These are phyloP conservation scores for Scheffersomyces insectosa DNA, from an alignment of 1,139 yeast species.

Conservation along the genomic window DNA sequence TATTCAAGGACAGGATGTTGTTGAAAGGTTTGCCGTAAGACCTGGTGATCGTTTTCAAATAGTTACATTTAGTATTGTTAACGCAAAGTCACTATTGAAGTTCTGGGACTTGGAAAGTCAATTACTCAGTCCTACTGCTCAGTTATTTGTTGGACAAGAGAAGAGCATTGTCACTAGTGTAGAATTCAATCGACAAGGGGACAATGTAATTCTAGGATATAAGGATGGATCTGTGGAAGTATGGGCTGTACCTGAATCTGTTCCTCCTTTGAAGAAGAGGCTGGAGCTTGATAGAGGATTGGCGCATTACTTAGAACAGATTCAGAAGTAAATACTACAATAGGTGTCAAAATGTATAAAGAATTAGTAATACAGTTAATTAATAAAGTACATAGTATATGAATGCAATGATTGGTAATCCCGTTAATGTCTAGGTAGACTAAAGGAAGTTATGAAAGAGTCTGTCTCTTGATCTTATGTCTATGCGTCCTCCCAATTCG, in stretches of 20 bases:
- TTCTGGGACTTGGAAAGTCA: conserved; percentile 53
- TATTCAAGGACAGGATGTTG: too few relatives aligned
- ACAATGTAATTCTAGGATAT: conserved; percentile 24
- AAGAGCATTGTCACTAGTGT: conserved; percentile 16
- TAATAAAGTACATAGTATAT: conserved; percentile 18
- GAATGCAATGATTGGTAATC: neutral
- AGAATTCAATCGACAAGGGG: conserved; percentile 24
- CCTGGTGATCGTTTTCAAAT: conserved; percentile 32
- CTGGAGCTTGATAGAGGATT: conserved; percentile 10
- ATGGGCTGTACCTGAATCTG: conserved; percentile 20
- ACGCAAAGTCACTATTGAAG: conserved; percentile 35
- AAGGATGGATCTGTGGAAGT: conserved; percentile 24
- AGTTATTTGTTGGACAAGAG: conserved; percentile 16
- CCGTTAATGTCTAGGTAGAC: conserved; percentile 1
- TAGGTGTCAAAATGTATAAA: neutral
- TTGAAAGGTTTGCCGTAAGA: too few relatives aligned
- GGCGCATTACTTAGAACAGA: conserved; percentile 6
- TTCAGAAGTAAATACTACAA: neutral
- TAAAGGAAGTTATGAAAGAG: conserved; percentile 45
- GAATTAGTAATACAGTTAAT: conserved; percentile 1
- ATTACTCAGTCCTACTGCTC: conserved; percentile 38
- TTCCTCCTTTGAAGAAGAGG: conserved; percentile 11
- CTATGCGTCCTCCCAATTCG: conserved; percentile 60
- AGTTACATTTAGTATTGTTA: conserved; percentile 44
- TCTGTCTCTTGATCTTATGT: conserved; percentile 50